A percentile compares a stretch with the other conserved stretches of the same genome.
phyloP scores from a whole-genome alignment of 768 basidiomycete species.

The Calocybe indica region DNA sequence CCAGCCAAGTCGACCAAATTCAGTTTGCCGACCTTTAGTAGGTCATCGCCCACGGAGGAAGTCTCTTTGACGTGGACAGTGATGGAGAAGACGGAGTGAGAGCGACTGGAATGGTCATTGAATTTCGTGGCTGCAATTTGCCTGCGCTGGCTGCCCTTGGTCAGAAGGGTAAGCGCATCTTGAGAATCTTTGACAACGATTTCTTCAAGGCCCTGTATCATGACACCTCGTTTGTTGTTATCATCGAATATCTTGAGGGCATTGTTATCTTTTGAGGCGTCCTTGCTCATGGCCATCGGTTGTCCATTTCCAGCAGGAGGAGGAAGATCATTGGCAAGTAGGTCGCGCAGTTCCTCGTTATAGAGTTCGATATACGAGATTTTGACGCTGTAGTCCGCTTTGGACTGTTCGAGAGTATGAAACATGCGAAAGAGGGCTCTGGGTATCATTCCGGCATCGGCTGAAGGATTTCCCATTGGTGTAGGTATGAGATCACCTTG shows the following conservation, averaged over 20 bases:
- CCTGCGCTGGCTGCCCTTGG: slow-evolving; percentile 84
- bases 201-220: slow-evolving; percentile 95
- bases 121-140: slow-evolving; percentile 96
- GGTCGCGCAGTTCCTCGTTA: slow-evolving; percentile 96
- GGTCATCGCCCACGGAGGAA: slow-evolving; percentile 72
- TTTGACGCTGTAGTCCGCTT: slow-evolving; percentile 85
- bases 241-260: slow-evolving; percentile 93
- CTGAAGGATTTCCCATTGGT: slow-evolving; percentile 81
- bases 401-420: slow-evolving; percentile 72
- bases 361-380: slow-evolving; percentile 94
- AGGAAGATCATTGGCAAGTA: slow-evolving; percentile 75
- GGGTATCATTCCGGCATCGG: slow-evolving; percentile 93
- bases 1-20: slow-evolving; percentile 98
- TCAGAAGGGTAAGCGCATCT: slow-evolving; percentile 78
- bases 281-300: slow-evolving; percentile 70
- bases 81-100: slow-evolving; percentile 96
- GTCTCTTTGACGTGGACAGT: slow-evolving; percentile 90
- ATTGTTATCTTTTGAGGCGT: slow-evolving; percentile 36
- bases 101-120: slow-evolving; percentile 96
- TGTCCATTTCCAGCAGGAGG: slow-evolving; percentile 63
- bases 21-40: slow-evolving; percentile 89
- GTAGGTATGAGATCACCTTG: slow-evolving; percentile 87
- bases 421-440: slow-evolving; percentile 90
- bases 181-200: slow-evolving; percentile 73
- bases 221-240: slow-evolving; percentile 76